These are phyloP conservation scores for Debaryomycetaceae sp. DNA, from an alignment of 1,139 yeast species.

Conservation along the genomic window DNA sequence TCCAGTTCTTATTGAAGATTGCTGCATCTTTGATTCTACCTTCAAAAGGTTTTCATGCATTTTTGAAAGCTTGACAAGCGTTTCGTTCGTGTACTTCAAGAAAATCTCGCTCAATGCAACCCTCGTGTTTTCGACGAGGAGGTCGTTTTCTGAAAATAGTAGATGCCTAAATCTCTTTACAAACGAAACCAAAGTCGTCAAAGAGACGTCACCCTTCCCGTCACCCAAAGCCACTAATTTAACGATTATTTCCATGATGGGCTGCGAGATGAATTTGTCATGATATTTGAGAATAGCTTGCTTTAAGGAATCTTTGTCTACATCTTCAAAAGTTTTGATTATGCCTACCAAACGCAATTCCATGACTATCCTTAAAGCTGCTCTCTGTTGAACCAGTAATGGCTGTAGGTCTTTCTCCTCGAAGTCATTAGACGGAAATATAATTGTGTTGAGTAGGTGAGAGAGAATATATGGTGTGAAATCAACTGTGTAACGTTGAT, in stretches of 20 bases:
- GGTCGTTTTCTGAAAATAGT: constrained; percentile 11
- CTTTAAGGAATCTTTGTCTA: constrained; percentile 23
- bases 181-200: constrained; percentile 47
- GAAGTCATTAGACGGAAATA: constrained; percentile 32
- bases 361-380: constrained; percentile 50
- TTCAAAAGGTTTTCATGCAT: constrained; percentile 33
- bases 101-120: constrained; percentile 30
- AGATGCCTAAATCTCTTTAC: constrained; percentile 45
- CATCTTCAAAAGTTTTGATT: constrained; percentile 40
- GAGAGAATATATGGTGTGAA: constrained; percentile 55
- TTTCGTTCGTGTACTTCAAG: constrained; percentile 44
- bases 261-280: constrained; percentile 21
- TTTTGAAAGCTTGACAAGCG: constrained; percentile 33
- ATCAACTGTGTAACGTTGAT: constrained; percentile 60
- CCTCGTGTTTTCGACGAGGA: constrained; percentile 11
- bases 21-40: constrained; percentile 40
- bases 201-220: constrained; percentile 43
- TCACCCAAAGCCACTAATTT: constrained; percentile 55
- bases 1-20: constrained; percentile 66
- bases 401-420: constrained; percentile 45
- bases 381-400: constrained; percentile 44
- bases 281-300: constrained; percentile 17
- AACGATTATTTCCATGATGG: constrained; percentile 47
- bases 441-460: constrained; percentile 44
- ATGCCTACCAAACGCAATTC: constrained; percentile 68